Percentiles rank a stretch among this genome's conserved stretches.
Conservation (phyloP, 1,139 yeast species). For the Ashbya aceris region DNA sequence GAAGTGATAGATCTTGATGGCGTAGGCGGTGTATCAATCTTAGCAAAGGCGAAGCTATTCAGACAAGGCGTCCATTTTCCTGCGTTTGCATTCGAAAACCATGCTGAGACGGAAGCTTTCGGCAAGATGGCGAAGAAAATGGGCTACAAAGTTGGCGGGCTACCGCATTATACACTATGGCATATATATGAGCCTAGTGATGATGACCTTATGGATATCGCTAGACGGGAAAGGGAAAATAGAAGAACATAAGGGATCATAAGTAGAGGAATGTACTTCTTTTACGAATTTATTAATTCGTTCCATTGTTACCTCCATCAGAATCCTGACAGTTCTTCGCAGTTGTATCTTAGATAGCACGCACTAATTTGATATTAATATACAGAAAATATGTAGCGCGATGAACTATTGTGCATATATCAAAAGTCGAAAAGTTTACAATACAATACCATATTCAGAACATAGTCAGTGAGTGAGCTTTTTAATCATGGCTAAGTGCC, state of each 20-base stretch:
- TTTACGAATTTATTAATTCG: too few relatives aligned
- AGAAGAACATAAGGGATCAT: slow-evolving; percentile 26
- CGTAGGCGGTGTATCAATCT: slow-evolving; percentile 81
- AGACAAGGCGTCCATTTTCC: slow-evolving; percentile 81
- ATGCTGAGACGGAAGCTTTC: slow-evolving; percentile 89
- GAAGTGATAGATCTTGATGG: slow-evolving; percentile 74
- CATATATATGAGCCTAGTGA: slow-evolving; percentile 85
- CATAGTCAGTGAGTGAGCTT: too few relatives aligned
- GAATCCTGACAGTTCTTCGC: too few relatives aligned
- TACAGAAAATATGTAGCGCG: too few relatives aligned
- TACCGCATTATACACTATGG: slow-evolving; percentile 88
- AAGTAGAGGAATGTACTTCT: too few relatives aligned
- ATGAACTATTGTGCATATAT: too few relatives aligned
- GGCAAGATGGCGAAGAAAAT: slow-evolving; percentile 77
- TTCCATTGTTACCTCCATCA: too few relatives aligned
- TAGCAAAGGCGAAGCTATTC: slow-evolving; percentile 75
- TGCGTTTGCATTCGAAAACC: slow-evolving; percentile 79
- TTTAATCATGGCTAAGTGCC: too few relatives aligned
- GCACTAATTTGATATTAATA: too few relatives aligned
- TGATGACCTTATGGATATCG: slow-evolving; percentile 73
- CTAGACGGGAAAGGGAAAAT: slow-evolving; percentile 60
- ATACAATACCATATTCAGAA: too few relatives aligned
- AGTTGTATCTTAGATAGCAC: too few relatives aligned
- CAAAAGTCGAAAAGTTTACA: too few relatives aligned
- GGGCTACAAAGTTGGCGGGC: slow-evolving; percentile 76